Evolutionary conservation across 768 basidiomycete species (phyloP), one percentile per base, ranked within the genome.

Genomic region (Roridomyces roridus): DNA sequence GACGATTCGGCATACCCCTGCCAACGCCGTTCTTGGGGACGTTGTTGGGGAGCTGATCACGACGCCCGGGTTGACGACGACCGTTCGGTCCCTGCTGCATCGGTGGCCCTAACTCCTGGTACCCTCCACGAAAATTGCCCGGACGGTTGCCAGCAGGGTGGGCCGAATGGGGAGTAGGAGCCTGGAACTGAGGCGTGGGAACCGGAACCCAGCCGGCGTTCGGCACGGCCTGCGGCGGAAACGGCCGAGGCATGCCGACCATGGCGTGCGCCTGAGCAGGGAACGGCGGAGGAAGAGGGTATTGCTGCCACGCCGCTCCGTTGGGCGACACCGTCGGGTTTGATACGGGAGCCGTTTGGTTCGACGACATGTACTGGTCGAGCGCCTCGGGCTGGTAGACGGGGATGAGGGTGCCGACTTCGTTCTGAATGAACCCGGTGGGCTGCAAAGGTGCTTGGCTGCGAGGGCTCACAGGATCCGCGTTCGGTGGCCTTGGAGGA

Each of bases 351-450:
- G 49, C 53, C 24, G 68, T 59, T 55, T 76, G 77, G 54, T 70
- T 72, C 45, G 76, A 73, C 21, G 85, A 68, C 83, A 90, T 85
- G 62, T 90, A 90, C 49, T 84, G 83, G 59, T 88, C 82, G 24
- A 90, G 77, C 2, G 85, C 88, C 42, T 91, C 89, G 4, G 85
- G 85, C 23, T 81, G 82, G 66, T 91, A 91, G 28, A 89, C 80
- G 21, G 89, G 81, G 37, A 89, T 82, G 25, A 91, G 76, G n/a
- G 83, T 83, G 5, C 89, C 88, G 46, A 87, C 85, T 51, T 89
- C 86, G 51, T 85, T 85, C 57, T 89, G 87, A 49, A 88, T 82
- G 65, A 90, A 91, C 2, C 87, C 86, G 0, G 85, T 82, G 1
- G 88, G 85, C 40, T 80, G 74, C 11, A 89, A 72, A 17, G 89